Percentiles rank a stretch among this genome's conserved stretches.
These are phyloP conservation scores for Xanthoconium purpureum DNA, from an alignment of 768 basidiomycete species.

Conservation along the genomic window DNA sequence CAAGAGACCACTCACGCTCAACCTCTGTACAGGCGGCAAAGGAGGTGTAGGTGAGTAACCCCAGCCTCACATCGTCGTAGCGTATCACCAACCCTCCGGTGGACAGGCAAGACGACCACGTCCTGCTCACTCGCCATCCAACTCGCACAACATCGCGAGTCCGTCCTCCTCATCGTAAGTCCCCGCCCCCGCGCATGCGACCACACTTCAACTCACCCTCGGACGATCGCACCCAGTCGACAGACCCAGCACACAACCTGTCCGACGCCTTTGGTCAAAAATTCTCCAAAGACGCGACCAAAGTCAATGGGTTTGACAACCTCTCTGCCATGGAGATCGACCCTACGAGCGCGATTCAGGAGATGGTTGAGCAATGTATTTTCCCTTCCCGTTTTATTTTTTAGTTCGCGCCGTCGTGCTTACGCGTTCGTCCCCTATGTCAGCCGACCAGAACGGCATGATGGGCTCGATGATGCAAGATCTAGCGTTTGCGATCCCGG, in stretches of 20 bases:
- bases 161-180: slow-evolving; percentile 92
- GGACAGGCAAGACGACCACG: slow-evolving; percentile 92
- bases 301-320: slow-evolving; percentile 96
- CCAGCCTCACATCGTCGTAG: not conserved
- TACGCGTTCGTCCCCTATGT: not conserved
- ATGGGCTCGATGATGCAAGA: slow-evolving; percentile 99
- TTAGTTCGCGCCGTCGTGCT: not conserved
- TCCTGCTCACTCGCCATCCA: slow-evolving; percentile 98
- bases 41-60: slow-evolving; percentile 86
- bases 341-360: slow-evolving; percentile 94
- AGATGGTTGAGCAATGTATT: slow-evolving; percentile 96
- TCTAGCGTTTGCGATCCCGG: slow-evolving; percentile 97
- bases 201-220: not conserved
- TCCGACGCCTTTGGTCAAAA: slow-evolving; percentile 99
- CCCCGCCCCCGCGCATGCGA: too few species aligned
- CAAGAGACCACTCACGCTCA: slow-evolving; percentile 11
- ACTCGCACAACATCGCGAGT: slow-evolving; percentile 83
- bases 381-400: not conserved
- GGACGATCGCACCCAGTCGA: slow-evolving; percentile 59
- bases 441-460: slow-evolving; percentile 86
- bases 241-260: slow-evolving; percentile 99
- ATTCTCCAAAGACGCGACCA: slow-evolving; percentile 98
- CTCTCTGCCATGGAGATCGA: slow-evolving; percentile 99
- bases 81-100: not conserved
- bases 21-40: slow-evolving; percentile 73